A percentile compares a stretch with the other conserved stretches of the same genome.
phyloP scores from a whole-genome alignment of 2,329 filamentous ascomycete species.

The Aspergillus calidoustus region DNA sequence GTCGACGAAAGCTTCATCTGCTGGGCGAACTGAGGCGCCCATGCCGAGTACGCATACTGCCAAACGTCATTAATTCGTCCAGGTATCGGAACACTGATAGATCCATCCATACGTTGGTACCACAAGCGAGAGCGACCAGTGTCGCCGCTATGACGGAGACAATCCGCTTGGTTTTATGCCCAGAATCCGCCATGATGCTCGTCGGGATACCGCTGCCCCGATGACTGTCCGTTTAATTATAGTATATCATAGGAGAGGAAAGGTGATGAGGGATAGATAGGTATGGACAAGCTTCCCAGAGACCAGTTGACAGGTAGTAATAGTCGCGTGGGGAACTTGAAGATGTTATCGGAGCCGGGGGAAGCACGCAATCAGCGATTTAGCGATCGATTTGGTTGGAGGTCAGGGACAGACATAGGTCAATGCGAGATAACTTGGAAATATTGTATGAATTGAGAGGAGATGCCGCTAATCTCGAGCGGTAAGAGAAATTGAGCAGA shows the following conservation, averaged over 20 bases:
- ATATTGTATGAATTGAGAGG: not conserved
- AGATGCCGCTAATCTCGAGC: not conserved
- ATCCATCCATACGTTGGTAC: constrained; percentile 73
- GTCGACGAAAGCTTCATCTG: constrained; percentile 87
- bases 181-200: constrained; percentile 33
- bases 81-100: constrained; percentile 11
- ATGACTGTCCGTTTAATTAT: not conserved
- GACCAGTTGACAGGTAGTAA: not conserved
- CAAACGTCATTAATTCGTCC: constrained; percentile 25
- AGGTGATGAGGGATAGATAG: not conserved
- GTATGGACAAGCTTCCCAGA: not conserved
- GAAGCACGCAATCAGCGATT: constrained; percentile 13
- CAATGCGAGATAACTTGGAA: not conserved
- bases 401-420: not conserved
- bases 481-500: not conserved
- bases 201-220: constrained; percentile 9
- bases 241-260: constrained; percentile 9
- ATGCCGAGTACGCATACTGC: constrained; percentile 97
- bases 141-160: constrained; percentile 86
- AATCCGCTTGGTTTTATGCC: constrained; percentile 62
- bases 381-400: not conserved
- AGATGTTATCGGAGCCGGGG: constrained; percentile 3
- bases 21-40: constrained; percentile 94
- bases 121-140: constrained; percentile 82
- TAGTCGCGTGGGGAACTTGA: constrained; percentile 3